These are phyloP conservation scores for Fusarium nematophilum DNA, from an alignment of 2,329 filamentous ascomycete genomes.

Conservation along the genomic window DNA sequence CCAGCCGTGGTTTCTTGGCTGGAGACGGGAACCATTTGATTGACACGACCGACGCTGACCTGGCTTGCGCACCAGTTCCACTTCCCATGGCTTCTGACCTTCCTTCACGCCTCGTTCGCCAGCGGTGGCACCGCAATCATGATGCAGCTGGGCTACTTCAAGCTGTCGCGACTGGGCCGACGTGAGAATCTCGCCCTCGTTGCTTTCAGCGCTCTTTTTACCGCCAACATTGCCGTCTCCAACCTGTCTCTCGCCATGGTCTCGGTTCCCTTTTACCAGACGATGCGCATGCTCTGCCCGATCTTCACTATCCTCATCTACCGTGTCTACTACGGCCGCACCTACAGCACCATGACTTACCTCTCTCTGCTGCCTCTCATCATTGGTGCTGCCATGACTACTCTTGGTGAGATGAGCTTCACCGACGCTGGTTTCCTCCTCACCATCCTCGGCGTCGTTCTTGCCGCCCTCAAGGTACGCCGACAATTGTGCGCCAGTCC, in stretches of 20 bases:
- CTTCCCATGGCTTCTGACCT: conserved; percentile 71
- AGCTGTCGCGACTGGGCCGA: conserved; percentile 61
- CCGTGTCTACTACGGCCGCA: conserved; percentile 64
- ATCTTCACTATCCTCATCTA: conserved; percentile 72
- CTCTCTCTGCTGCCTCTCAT: conserved; percentile 70
- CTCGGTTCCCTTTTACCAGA: conserved; percentile 74
- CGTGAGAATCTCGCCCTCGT: conserved; percentile 67
- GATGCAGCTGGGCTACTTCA: conserved; percentile 63
- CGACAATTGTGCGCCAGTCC: not conserved
- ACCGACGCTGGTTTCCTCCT: conserved; percentile 67
- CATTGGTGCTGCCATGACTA: conserved; percentile 68
- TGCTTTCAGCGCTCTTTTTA: conserved; percentile 70
- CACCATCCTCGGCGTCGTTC: conserved; percentile 64
- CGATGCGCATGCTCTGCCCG: conserved; percentile 70
- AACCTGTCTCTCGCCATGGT: conserved; percentile 71
- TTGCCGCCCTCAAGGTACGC: conserved; percentile 65
- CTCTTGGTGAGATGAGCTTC: conserved; percentile 72
- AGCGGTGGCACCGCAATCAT: conserved; percentile 66
- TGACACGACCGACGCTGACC: conserved; percentile 25
- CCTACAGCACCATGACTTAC: conserved; percentile 67
- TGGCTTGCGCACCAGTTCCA: conserved; percentile 56
- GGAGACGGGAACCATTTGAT: not conserved
- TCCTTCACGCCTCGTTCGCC: conserved; percentile 67
- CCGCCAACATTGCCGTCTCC: conserved; percentile 72
- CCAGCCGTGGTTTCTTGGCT: not conserved